A percentile compares a stretch with the other conserved stretches of the same genome.
phyloP scores from a whole-genome alignment of 1,139 yeast species.

The Candida sp. region DNA sequence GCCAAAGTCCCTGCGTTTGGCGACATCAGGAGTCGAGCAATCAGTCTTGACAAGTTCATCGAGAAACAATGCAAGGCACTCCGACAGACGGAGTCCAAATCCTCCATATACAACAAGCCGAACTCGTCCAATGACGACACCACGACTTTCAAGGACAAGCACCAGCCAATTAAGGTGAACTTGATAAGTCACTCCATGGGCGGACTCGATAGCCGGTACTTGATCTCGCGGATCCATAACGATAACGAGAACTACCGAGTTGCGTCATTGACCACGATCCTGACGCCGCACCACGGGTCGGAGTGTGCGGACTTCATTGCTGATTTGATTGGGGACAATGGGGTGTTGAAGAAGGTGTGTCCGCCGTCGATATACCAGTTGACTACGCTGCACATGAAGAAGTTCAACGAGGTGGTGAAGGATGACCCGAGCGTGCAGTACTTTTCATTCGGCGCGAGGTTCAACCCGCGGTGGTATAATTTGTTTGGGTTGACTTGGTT shows the following conservation, averaged over 20 bases:
- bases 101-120: slow-evolving; percentile 31
- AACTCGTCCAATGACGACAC: slow-evolving; percentile 6
- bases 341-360: slow-evolving; percentile 25
- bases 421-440: slow-evolving; percentile 70
- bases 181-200: slow-evolving; percentile 96
- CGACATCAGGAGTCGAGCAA: slow-evolving; percentile 71
- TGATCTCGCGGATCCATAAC: slow-evolving; percentile 48
- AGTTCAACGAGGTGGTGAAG: slow-evolving; percentile 55
- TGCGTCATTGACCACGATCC: slow-evolving; percentile 77
- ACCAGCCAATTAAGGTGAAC: slow-evolving; percentile 57
- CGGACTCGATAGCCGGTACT: slow-evolving; percentile 81
- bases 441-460: slow-evolving; percentile 84
- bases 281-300: slow-evolving; percentile 91
- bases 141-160: slow-evolving; percentile 15
- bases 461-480: slow-evolving; percentile 65
- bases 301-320: slow-evolving; percentile 78
- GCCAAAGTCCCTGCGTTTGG: slow-evolving; percentile 89
- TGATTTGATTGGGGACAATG: slow-evolving; percentile 21
- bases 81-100: slow-evolving; percentile 27
- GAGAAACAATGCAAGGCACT: slow-evolving; percentile 41
- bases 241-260: slow-evolving; percentile 53
- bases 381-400: slow-evolving; percentile 56
- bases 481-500: slow-evolving; percentile 68
- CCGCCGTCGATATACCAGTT: slow-evolving; percentile 60
- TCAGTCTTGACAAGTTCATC: slow-evolving; percentile 57